phyloP scores from a whole-genome alignment of 768 basidiomycete species.

The Pulveroboletus frians region DNA sequence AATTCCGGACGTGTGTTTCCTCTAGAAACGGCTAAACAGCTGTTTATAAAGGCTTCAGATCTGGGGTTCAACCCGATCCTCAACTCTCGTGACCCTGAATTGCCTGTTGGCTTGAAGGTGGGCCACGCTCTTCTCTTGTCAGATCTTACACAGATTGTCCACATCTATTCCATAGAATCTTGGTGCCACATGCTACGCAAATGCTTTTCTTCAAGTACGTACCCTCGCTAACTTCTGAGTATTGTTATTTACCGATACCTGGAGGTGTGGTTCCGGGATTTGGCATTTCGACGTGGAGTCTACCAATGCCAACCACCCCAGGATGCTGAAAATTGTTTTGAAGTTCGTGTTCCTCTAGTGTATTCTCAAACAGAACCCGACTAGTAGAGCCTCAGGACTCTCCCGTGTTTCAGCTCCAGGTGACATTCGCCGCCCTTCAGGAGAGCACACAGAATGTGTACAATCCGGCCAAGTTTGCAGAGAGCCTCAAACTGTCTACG shows the following conservation, averaged over 20 bases:
- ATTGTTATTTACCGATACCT: conserved; percentile 5
- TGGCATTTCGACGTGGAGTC: conserved; percentile 76
- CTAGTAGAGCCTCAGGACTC: conserved; percentile 48
- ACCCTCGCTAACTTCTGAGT: not conserved
- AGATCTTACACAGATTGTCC: conserved; percentile 1
- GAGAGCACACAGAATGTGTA: conserved; percentile 63
- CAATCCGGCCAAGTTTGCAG: conserved; percentile 80
- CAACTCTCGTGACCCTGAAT: conserved; percentile 43
- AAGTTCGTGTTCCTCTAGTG: conserved; percentile 31
- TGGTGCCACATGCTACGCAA: conserved; percentile 96
- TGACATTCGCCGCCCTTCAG: conserved; percentile 83
- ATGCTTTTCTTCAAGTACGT: conserved; percentile 83
- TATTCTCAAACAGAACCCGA: not conserved
- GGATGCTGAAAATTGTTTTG: conserved; percentile 40
- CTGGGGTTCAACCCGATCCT: conserved; percentile 53
- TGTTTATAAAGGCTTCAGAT: conserved; percentile 48
- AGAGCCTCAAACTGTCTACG: conserved; percentile 74
- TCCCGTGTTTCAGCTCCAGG: conserved; percentile 73
- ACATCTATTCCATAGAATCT: conserved; percentile 57
- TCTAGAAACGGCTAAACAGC: conserved; percentile 45
- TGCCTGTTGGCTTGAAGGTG: conserved; percentile 78
- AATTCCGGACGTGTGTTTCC: conserved; percentile 12
- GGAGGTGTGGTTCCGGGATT: conserved; percentile 89
- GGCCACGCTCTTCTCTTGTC: conserved; percentile 5
- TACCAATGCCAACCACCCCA: conserved; percentile 66